Percentiles rank a stretch among this genome's conserved stretches.
Evolutionary conservation across 805 yeast genomes (phyloP).

Genomic region (Pichia kluyveri): DNA sequence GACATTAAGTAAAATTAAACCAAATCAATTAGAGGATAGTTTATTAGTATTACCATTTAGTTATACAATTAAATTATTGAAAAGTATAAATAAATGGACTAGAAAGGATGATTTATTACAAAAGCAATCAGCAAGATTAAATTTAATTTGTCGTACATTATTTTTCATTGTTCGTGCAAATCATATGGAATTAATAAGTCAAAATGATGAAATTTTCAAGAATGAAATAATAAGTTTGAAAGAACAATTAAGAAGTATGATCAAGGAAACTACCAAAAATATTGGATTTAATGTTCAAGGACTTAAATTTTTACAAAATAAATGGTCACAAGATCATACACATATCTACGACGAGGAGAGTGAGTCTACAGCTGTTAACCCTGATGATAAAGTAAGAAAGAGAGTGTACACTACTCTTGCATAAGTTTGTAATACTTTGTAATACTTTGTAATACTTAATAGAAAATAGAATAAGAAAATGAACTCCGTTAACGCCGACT

Average conservation of each 20-base stretch:
- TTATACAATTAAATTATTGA: slow-evolving; percentile 59
- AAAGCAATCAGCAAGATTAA: slow-evolving; percentile 38
- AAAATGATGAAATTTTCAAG: slow-evolving; percentile 55
- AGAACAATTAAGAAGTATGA: slow-evolving; percentile 45
- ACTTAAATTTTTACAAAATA: slow-evolving; percentile 57
- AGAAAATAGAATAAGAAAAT: neutral
- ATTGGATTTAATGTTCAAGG: slow-evolving; percentile 86
- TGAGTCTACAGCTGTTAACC: slow-evolving; percentile 30
- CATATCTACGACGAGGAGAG: slow-evolving; percentile 64
- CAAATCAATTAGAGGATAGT: slow-evolving; percentile 89
- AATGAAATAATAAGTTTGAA: slow-evolving; percentile 58
- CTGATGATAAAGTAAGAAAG: slow-evolving; percentile 41
- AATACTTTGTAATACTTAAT: no score
- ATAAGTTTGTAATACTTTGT: slow-evolving; percentile 2
- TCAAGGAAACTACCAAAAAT: slow-evolving; percentile 43
- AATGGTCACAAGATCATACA: slow-evolving; percentile 73
- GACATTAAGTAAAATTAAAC: slow-evolving; percentile 57
- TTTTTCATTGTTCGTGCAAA: slow-evolving; percentile 68
- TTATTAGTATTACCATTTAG: slow-evolving; percentile 85
- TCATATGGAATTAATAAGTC: slow-evolving; percentile 68
- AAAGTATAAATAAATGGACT: slow-evolving; percentile 72
- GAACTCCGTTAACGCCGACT: no score
- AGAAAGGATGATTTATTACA: slow-evolving; percentile 31
- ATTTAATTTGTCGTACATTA: slow-evolving; percentile 64
- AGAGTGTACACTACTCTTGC: slow-evolving; percentile 46